Evolutionary conservation across 2,329 filamentous ascomycete genomes (phyloP).

Genomic region (Exophiala calicioides): DNA sequence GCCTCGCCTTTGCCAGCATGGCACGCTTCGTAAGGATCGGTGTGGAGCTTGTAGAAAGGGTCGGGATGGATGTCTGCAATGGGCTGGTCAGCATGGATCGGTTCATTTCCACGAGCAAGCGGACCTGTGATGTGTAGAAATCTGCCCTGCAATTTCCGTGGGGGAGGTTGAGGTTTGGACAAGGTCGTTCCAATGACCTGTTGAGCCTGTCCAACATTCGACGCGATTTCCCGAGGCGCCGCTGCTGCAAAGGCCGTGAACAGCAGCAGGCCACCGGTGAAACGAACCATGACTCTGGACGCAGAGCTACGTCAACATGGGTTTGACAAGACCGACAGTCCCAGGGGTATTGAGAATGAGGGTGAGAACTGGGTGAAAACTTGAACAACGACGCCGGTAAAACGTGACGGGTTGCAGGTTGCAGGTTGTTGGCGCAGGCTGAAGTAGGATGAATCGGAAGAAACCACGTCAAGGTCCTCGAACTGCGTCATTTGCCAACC

Average conservation of each 20-base stretch:
- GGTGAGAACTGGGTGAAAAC: too few relatives aligned
- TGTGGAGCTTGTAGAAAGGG: constrained; percentile 76
- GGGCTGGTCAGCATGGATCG: constrained; percentile 15
- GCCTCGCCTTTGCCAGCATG: constrained; percentile 69
- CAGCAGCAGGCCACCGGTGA: constrained; percentile 26
- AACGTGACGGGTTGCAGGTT: too few relatives aligned
- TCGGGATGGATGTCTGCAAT: constrained; percentile 85
- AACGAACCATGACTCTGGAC: constrained; percentile 23
- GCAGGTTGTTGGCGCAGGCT: too few relatives aligned
- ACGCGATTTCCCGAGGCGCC: constrained; percentile 16
- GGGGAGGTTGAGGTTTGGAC: constrained; percentile 10
- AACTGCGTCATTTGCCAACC: too few relatives aligned
- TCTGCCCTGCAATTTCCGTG: constrained; percentile 61
- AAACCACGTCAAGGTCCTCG: too few relatives aligned
- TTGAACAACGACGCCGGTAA: too few relatives aligned
- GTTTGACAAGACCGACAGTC: too few relatives aligned
- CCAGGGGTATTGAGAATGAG: too few relatives aligned
- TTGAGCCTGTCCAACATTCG: constrained; percentile 6
- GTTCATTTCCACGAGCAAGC: not conserved
- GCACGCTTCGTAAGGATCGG: constrained; percentile 69
- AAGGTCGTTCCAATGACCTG: constrained; percentile 10
- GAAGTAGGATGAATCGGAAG: too few relatives aligned
- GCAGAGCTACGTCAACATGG: constrained; percentile 6
- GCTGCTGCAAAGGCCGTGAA: constrained; percentile 26
- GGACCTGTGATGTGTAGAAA: constrained; percentile 77